Evolutionary conservation across 768 basidiomycete species (phyloP), one percentile per base, ranked within the genome.

Genomic region (Trametes villosa): DNA sequence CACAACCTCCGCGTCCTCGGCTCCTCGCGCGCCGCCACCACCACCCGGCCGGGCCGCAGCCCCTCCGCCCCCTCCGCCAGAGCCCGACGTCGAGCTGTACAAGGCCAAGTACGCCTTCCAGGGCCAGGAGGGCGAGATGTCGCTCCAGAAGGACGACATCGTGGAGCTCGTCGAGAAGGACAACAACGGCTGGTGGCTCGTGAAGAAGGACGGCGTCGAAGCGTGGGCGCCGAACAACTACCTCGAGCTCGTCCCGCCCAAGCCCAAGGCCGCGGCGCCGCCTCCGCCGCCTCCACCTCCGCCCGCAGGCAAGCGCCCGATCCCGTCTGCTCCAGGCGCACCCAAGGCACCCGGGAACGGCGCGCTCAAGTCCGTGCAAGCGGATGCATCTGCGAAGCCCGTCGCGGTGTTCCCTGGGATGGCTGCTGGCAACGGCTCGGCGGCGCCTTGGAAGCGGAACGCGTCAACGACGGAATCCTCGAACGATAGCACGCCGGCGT

Each of bases 161-260:
- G 92, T 98, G 1, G 96, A 98, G 76, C 78, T 98, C 20, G 79
- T 95, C 31, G 89, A 96, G 78, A 94, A 97, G 72, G 88, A 89
- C 70, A 86, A 95, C 60, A 96, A 96, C 67, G 97, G 96, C 3
- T 99, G 97, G 97, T 98, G 97, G 96, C 81, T 97, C 31, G 89
- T 98, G 57, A 92, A 89, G 81, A 94, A 90, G 74, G 83, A 81
- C 53, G 83, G 83, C 2, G 75, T 78, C 18, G 94, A 98, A 71
- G 97, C 94, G 15, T 99, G 96, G 95, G 94, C 96, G 20, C 97
- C 97, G 2, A 87, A 89, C 65, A 95, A 94, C 73, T 97, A 95
- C 70, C 86, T 96, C 8, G 95, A 97, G 71, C 81, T 89, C 33
- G 83, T 89, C 5, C 86, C 87, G 18, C 84, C 84, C 22, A 86